Conservation (phyloP, 352 stramenopile genomes). For the Elongisporangium undulatum region DNA sequence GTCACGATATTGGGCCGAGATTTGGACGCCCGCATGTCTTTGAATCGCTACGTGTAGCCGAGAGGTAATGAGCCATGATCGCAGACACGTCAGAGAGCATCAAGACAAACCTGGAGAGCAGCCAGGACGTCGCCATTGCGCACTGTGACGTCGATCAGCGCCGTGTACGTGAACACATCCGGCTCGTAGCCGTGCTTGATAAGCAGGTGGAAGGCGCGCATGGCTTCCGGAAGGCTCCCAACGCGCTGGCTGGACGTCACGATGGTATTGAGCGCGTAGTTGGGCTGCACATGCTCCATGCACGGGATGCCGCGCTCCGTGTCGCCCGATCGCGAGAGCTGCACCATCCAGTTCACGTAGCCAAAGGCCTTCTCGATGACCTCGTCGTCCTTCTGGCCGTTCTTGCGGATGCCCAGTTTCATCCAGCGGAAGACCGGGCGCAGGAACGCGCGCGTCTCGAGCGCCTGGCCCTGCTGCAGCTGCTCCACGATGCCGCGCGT, state of each 20-base stretch:
- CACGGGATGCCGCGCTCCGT: slow-evolving; percentile 25
- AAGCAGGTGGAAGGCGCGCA: slow-evolving; percentile 56
- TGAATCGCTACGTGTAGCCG: slow-evolving; percentile 31
- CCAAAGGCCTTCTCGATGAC: slow-evolving; percentile 57
- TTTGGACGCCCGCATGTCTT: slow-evolving; percentile 53
- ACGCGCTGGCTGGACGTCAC: slow-evolving; percentile 70
- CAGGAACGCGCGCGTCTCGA: slow-evolving; percentile 64
- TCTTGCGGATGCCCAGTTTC: slow-evolving; percentile 58
- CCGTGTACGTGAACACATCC: slow-evolving; percentile 80
- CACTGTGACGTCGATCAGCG: slow-evolving; percentile 71
- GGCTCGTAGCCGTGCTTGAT: slow-evolving; percentile 46
- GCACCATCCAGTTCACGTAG: slow-evolving; percentile 71
- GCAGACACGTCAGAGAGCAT: neutral
- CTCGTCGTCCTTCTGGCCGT: slow-evolving; percentile 43
- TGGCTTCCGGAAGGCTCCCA: slow-evolving; percentile 46
- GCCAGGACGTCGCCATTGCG: slow-evolving; percentile 35
- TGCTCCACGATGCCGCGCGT: slow-evolving; percentile 30
- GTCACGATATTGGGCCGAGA: slow-evolving; percentile 74
- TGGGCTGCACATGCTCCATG: slow-evolving; percentile 46
- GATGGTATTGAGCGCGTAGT: slow-evolving; percentile 76
- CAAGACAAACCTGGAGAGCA: slow-evolving; percentile 35
- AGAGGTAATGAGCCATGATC: neutral
- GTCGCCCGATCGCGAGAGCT: slow-evolving; percentile 45
- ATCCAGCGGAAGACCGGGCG: slow-evolving; percentile 70
- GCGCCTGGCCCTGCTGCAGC: slow-evolving; percentile 19